Evolutionary conservation across 1,284 basidiomycete species (phyloP).

Genomic region (Cystobasidium pallidum): DNA sequence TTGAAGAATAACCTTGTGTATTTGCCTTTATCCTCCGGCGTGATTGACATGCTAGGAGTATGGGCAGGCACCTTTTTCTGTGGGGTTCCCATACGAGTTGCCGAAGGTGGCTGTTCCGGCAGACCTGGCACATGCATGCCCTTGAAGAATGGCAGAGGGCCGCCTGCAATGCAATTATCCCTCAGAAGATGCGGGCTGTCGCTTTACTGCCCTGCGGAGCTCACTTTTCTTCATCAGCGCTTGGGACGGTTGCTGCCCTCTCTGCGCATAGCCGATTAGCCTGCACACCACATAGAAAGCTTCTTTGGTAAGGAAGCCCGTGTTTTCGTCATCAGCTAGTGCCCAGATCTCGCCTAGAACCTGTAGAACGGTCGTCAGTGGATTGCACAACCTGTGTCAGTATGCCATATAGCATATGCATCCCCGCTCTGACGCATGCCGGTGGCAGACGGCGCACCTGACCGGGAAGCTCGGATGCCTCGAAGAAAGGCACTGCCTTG

Average conservation of each 20-base stretch:
- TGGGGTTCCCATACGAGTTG: slow-evolving; percentile 52
- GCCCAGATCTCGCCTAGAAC: slow-evolving; percentile 89
- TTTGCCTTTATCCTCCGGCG: slow-evolving; percentile 76
- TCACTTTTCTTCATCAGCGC: slow-evolving; percentile 61
- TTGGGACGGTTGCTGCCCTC: slow-evolving; percentile 71
- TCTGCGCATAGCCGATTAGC: slow-evolving; percentile 90
- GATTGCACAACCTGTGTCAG: not conserved
- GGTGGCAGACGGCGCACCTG: slow-evolving; percentile 17
- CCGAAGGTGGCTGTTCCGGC: slow-evolving; percentile 55
- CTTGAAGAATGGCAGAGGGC: slow-evolving; percentile 78
- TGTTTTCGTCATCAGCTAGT: slow-evolving; percentile 88
- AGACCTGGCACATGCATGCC: slow-evolving; percentile 64
- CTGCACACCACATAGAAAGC: slow-evolving; percentile 85
- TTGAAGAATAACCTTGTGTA: slow-evolving; percentile 77
- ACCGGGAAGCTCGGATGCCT: slow-evolving; percentile 46
- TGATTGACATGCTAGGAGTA: slow-evolving; percentile 58
- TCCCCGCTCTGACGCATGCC: slow-evolving; percentile 22
- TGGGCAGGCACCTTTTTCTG: slow-evolving; percentile 12
- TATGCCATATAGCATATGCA: not conserved
- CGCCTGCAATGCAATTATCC: slow-evolving; percentile 62
- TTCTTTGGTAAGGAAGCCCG: slow-evolving; percentile 83
- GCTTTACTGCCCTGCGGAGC: not conserved
- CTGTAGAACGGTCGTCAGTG: slow-evolving; percentile 1
- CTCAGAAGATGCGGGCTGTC: not conserved
- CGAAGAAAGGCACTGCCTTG: slow-evolving; percentile 54